These are phyloP conservation scores for Tolypocladium inflatum DNA, from an alignment of 2,329 filamentous ascomycete genomes.

Conservation along the genomic window DNA sequence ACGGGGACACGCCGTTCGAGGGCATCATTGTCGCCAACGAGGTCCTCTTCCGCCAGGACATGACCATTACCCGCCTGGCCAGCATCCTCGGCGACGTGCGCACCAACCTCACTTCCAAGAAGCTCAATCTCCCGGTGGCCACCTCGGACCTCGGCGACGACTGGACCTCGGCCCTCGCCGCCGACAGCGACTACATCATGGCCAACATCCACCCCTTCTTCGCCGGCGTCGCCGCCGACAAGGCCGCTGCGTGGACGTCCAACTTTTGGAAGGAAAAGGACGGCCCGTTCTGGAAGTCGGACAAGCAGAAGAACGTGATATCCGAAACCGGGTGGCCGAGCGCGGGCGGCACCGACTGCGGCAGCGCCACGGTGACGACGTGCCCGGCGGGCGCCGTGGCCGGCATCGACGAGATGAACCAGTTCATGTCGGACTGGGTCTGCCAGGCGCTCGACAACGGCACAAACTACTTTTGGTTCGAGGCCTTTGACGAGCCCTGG, in stretches of 20 bases:
- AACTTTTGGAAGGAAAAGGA: conserved; percentile 70
- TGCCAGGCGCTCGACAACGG: conserved; percentile 71
- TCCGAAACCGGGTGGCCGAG: conserved; percentile 89
- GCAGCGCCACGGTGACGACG: conserved; percentile 30
- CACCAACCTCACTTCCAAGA: conserved; percentile 57
- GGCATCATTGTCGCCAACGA: conserved; percentile 77
- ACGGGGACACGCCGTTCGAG: conserved; percentile 62
- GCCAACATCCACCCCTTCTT: conserved; percentile 97
- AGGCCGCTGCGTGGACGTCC: conserved; percentile 73
- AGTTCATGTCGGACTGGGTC: conserved; percentile 79
- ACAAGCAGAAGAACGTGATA: conserved; percentile 64
- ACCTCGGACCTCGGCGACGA: conserved; percentile 85
- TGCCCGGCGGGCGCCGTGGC: conserved; percentile 58
- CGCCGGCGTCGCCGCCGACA: conserved; percentile 58
- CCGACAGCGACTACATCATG: conserved; percentile 79
- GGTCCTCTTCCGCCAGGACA: conserved; percentile 66
- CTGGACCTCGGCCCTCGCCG: conserved; percentile 64
- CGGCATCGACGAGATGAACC: conserved; percentile 70
- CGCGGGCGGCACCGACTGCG: conserved; percentile 71
- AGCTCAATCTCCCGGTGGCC: conserved; percentile 65
- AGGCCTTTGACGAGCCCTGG: conserved; percentile 95
- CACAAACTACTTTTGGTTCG: conserved; percentile 96
- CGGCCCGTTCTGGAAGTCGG: conserved; percentile 51
- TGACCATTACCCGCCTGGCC: conserved; percentile 55
- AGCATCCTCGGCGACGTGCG: conserved; percentile 58